Percentiles rank a stretch among this genome's conserved stretches.
phyloP scores from a whole-genome alignment of 2,329 filamentous ascomycete species.

The Lasiodiplodia hormozganensis region DNA sequence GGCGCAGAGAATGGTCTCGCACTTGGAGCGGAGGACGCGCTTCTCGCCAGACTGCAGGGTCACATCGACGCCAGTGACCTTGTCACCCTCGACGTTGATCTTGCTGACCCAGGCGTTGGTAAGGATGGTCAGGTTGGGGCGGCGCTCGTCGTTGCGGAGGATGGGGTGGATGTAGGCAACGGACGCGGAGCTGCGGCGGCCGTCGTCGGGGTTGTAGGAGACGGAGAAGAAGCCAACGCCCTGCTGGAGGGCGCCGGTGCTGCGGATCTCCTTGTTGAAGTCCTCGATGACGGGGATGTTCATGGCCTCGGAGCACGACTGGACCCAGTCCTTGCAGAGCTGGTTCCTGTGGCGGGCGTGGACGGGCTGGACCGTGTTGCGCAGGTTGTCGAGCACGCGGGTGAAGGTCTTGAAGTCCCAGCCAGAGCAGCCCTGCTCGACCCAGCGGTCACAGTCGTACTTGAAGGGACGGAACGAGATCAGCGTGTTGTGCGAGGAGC shows the following conservation, averaged over 20 bases:
- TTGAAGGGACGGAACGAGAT: slow-evolving; percentile 92
- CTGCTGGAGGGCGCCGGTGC: slow-evolving; percentile 73
- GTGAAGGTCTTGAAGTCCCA: slow-evolving; percentile 89
- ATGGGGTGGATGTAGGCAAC: slow-evolving; percentile 95
- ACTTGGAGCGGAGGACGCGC: slow-evolving; percentile 65
- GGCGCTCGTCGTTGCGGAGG: slow-evolving; percentile 79
- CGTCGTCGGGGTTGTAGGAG: slow-evolving; percentile 88
- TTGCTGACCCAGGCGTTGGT: slow-evolving; percentile 89
- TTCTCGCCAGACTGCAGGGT: slow-evolving; percentile 67
- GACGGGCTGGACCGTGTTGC: slow-evolving; percentile 89
- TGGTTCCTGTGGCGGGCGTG: slow-evolving; percentile 87
- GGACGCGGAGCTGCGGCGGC: slow-evolving; percentile 81
- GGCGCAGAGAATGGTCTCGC: slow-evolving; percentile 80
- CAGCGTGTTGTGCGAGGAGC: slow-evolving; percentile 91
- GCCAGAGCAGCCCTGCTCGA: slow-evolving; percentile 78
- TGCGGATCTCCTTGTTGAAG: slow-evolving; percentile 84
- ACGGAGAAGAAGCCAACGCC: slow-evolving; percentile 91
- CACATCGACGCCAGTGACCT: slow-evolving; percentile 76
- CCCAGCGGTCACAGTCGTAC: slow-evolving; percentile 87
- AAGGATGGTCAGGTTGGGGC: slow-evolving; percentile 83
- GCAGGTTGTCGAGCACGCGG: slow-evolving; percentile 80
- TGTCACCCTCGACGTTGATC: slow-evolving; percentile 73
- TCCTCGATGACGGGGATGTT: slow-evolving; percentile 82
- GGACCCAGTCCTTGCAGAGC: slow-evolving; percentile 88
- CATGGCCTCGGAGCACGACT: slow-evolving; percentile 78